Conservation (phyloP, 202 grass and related monocot genomes). For the Musa balbisiana region DNA sequence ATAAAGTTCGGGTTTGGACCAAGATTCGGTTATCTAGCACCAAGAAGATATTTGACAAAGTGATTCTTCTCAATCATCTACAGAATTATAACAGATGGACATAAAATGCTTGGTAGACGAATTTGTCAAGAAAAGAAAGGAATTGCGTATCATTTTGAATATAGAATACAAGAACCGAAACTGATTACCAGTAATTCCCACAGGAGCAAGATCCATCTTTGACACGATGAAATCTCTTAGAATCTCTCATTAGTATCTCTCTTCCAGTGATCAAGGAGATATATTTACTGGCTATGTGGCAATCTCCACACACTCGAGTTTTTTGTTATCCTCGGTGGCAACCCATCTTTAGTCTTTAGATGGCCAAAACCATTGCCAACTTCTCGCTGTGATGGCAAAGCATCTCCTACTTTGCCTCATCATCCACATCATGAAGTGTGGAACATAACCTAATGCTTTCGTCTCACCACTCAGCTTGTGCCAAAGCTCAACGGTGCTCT, state of each 20-base stretch:
- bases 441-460: conserved; percentile 9
- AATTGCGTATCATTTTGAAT: not conserved
- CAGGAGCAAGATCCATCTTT: conserved; percentile 15
- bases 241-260: conserved; percentile 15
- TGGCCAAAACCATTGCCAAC: conserved; percentile 16
- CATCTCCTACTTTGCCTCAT: conserved; percentile 7
- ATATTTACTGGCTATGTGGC: conserved; percentile 16
- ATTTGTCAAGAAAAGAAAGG: no score
- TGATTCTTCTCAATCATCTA: no score
- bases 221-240: conserved; percentile 22
- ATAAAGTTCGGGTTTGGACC: no score
- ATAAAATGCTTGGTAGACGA: no score
- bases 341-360: not conserved
- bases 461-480: not conserved
- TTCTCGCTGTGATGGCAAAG: conserved; percentile 16
- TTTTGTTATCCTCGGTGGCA: conserved; percentile 12
- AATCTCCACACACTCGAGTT: conserved; percentile 17
- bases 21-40: no score
- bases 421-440: conserved; percentile 16
- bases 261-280: conserved; percentile 4
- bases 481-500: not conserved
- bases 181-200: conserved; percentile 14
- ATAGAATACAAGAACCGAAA: not conserved
- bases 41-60: no score
- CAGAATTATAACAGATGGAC: no score